A percentile compares a stretch with the other conserved stretches of the same genome.
Evolutionary conservation across 2,329 filamentous ascomycete genomes (phyloP).

Genomic region (Cladosporium sp.): DNA sequence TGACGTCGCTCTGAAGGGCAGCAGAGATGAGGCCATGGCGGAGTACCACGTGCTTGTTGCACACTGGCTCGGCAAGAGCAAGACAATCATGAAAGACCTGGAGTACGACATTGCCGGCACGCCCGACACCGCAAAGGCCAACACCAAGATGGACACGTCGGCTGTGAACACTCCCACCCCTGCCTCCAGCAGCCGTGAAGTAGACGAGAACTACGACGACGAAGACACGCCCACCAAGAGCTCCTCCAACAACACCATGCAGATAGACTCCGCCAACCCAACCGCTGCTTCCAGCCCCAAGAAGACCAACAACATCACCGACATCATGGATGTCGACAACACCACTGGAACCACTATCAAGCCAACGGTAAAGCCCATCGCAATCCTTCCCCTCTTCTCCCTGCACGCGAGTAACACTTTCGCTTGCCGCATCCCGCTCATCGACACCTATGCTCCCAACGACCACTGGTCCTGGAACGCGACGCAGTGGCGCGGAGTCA

Average conservation of each 20-base stretch:
- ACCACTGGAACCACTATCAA: slow-evolving; percentile 42
- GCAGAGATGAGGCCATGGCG: slow-evolving; percentile 41
- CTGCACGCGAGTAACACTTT: slow-evolving; percentile 76
- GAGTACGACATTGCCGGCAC: not conserved
- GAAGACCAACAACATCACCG: slow-evolving; percentile 74
- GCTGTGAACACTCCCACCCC: not conserved
- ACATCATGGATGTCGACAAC: slow-evolving; percentile 72
- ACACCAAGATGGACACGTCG: slow-evolving; percentile 12
- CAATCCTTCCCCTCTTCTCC: slow-evolving; percentile 77
- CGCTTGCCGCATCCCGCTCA: slow-evolving; percentile 71
- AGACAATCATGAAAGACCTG: slow-evolving; percentile 63
- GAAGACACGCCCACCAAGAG: slow-evolving; percentile 17
- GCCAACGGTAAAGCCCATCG: slow-evolving; percentile 60
- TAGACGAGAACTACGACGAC: slow-evolving; percentile 33
- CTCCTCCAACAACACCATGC: not conserved
- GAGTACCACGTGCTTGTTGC: slow-evolving; percentile 61
- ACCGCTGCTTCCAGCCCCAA: slow-evolving; percentile 62
- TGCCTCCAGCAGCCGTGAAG: slow-evolving; percentile 14
- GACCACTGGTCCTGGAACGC: slow-evolving; percentile 99
- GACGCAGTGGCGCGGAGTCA: slow-evolving; percentile 83
- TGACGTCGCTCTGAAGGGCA: slow-evolving; percentile 42
- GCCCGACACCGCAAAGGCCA: slow-evolving; percentile 19
- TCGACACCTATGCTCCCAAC: slow-evolving; percentile 74
- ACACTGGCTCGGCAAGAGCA: slow-evolving; percentile 74
- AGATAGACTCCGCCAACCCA: slow-evolving; percentile 28